phyloP scores from a whole-genome alignment of 2,329 filamentous ascomycete species.

The Lachnellula occidentalis region DNA sequence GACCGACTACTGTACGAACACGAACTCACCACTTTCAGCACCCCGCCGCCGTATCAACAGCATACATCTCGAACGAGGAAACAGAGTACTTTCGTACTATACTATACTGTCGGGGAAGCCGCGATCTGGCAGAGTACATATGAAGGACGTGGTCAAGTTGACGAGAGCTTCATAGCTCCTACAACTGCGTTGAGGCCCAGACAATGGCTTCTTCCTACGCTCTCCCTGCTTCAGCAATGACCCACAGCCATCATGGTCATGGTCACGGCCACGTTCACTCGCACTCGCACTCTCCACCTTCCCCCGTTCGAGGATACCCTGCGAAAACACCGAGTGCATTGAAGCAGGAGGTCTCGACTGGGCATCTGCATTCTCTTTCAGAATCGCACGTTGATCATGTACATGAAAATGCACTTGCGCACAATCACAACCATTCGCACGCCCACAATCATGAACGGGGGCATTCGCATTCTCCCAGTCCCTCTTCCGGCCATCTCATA shows the following conservation, averaged over 20 bases:
- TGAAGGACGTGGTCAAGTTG: background rate
- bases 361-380: conserved; percentile 27
- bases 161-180: conserved; percentile 3
- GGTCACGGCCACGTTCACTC: conserved; percentile 33
- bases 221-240: conserved; percentile 30
- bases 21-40: background rate
- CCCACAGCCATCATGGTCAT: conserved; percentile 24
- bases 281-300: conserved; percentile 32
- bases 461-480: conserved; percentile 14
- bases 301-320: conserved; percentile 28
- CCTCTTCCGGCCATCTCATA: conserved; percentile 19
- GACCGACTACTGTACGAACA: background rate
- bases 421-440: conserved; percentile 13
- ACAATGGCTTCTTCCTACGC: conserved; percentile 32
- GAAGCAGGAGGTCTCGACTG: conserved; percentile 24
- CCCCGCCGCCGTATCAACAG: background rate
- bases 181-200: background rate
- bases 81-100: no score
- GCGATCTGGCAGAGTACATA: background rate
- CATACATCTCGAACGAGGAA: no score
- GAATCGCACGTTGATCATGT: conserved; percentile 20
- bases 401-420: conserved; percentile 5
- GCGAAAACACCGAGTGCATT: conserved; percentile 17
- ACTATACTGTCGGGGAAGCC: background rate
- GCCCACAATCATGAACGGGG: background rate